Base-by-base conservation (phyloP, 2,329 filamentous ascomycete genomes). In the Lecanicillium sp. region DNA sequence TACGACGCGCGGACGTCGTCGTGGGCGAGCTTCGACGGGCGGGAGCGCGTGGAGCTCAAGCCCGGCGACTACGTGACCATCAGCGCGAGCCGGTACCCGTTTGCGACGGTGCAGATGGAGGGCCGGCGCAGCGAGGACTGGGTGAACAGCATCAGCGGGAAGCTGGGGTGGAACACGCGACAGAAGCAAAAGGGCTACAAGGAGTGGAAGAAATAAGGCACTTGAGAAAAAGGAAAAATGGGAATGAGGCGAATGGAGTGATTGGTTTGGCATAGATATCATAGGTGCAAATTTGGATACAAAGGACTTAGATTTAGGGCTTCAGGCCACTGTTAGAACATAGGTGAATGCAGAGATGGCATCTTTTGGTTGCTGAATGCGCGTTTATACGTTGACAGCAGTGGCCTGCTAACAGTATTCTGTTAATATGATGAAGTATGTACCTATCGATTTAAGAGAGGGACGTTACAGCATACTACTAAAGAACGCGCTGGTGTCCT, bases 21-120 rank as follows among this genome's bases (percentile, higher is more conserved):
- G 33, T 98, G 93, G 91, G 93, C 90, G n/a, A 95, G 89, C 65
- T 98, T 98, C 63, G 93, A 98, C 66, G 93, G 93, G 2, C 79
- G 90, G 52, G 89, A 96, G 71, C 81, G 90, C 68, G 69, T 87
- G n/a, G 87, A 93, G 68, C 73, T 93, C 30, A 65, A 70, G 41
- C 84, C 86, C 0, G 87, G 87, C 14, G 87, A 93, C 66, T 93
- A 93, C 62, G 86, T 91, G 5, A 91, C 87, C 2, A 85, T 93
- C 52, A 88, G 84, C 55, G 87, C 87, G 2, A 87, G 83, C 55
- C 70, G 87, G 33, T 91, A 86, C 60, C 87, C 87, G 0, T 93
- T 91, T 65, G 86, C 87, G 0, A 83, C 79, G 48, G 86, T 91
- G 10, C 76, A 89, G 67, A 78, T 83, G 0, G 74, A 83, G 49